Evolutionary conservation across 148 eudicot genomes (phyloP), one percentile per base, ranked within the genome.

Genomic region (Pharnaceum exiguum): DNA sequence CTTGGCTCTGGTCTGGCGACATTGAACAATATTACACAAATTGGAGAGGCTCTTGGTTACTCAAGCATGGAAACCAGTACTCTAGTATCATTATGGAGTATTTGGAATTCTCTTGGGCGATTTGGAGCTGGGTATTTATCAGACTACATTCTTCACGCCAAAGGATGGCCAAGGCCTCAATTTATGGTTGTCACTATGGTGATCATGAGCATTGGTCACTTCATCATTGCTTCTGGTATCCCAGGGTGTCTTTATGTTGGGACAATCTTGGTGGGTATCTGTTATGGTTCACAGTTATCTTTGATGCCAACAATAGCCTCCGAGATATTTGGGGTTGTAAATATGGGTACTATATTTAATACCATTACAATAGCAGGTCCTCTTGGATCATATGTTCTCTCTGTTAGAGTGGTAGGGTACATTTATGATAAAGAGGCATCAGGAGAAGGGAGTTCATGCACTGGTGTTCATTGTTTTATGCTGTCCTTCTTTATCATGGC

Each of bases 71-170:
- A 77, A 70, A 84, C 78, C 0, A 76, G 75, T 12, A 84, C 82
- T 56, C 73, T 88, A 36, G 88, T 88, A 59, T 84, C 96, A 3
- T 57, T 88, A 6, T 82, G 88, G 91, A 81, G 96, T 65, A 88
- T 88, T 6, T 82, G 85, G 86, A 88, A 84, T 60, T 88, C 79
- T 30, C 72, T 82, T 16, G 91, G 96, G 11, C 81, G 91, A 15
- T 82, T 88, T 71, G 96, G 91, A 45, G 88, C 84, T 6, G 96
- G 93, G 19, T 88, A 80, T 48, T 23, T 78, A 11, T 88, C 96
- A 2, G 93, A 88, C 42, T 75, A 76, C 37, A 72, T 74, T 59
- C 67, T 88, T 47, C 78, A 66, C 44, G 23, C n/a, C 6, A 76
- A 72, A 54, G 74, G 82, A 46, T 85, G 79, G 79, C 68, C 82